phyloP scores from a whole-genome alignment of 140 eudicot genomes.

The Cichorium intybus region DNA sequence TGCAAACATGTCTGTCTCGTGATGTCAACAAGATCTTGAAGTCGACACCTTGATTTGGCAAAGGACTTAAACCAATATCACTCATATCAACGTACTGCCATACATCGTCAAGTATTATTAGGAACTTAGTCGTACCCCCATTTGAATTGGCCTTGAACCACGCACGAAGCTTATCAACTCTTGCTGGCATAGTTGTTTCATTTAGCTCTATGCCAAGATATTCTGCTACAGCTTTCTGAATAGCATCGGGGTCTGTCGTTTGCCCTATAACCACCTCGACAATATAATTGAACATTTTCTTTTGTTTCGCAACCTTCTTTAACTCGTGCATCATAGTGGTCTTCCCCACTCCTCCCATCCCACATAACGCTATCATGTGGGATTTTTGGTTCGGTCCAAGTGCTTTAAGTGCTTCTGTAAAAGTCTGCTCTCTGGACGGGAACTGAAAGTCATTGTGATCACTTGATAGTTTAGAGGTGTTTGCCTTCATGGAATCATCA shows the following conservation, averaged over 20 bases:
- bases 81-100: background rate
- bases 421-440: background rate
- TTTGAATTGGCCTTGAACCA: background rate
- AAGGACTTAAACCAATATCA: too few relatives aligned
- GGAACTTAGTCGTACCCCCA: background rate
- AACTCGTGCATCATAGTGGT: too few relatives aligned
- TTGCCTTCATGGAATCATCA: background rate
- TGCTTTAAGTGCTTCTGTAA: background rate
- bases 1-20: background rate
- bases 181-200: too few relatives aligned
- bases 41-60: too few relatives aligned
- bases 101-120: background rate
- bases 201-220: too few relatives aligned
- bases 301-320: too few relatives aligned
- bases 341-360: too few relatives aligned
- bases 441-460: background rate
- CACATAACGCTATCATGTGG: too few relatives aligned
- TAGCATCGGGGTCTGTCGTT: background rate
- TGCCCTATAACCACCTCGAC: background rate
- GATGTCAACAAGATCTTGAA: slow-evolving; percentile 4
- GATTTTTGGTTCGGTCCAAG: background rate
- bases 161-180: background rate
- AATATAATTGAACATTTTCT: too few relatives aligned
- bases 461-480: background rate
- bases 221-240: background rate